phyloP scores from a whole-genome alignment of 768 basidiomycete species.

The Cystobasidium tubakii region DNA sequence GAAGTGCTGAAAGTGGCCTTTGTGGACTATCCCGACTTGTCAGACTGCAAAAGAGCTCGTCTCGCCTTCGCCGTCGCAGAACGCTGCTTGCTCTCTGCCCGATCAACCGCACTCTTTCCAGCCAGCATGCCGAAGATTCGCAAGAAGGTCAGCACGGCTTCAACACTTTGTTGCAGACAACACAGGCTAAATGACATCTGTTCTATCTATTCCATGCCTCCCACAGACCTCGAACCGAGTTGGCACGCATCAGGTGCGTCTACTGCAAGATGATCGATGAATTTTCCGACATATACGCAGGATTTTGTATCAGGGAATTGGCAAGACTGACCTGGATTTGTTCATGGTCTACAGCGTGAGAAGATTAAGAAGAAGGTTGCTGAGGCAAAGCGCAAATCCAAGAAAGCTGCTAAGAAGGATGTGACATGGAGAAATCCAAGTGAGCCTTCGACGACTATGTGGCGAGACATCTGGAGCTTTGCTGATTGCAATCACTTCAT shows the following conservation, averaged over 20 bases:
- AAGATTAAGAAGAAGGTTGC: conserved; percentile 47
- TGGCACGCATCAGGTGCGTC: conserved; percentile 16
- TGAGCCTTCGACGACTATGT: conserved; percentile 26
- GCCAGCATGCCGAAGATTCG: conserved; percentile 28
- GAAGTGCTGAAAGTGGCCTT: not conserved
- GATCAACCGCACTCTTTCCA: not conserved
- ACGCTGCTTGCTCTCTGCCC: conserved; percentile 2
- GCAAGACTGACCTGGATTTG: conserved; percentile 3
- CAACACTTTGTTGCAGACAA: not conserved
- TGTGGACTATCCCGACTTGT: not conserved
- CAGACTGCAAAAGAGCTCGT: not conserved
- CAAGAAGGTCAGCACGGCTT: conserved; percentile 29
- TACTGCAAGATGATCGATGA: conserved; percentile 1
- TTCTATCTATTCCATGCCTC: conserved; percentile 1
- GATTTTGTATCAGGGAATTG: not conserved
- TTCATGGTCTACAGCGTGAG: conserved; percentile 32
- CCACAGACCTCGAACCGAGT: conserved; percentile 37
- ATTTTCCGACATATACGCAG: not conserved
- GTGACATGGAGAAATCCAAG: conserved; percentile 53
- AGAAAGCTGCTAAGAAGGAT: conserved; percentile 51
- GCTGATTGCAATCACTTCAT: not conserved
- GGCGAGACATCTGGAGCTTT: not conserved
- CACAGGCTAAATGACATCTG: conserved; percentile 1
- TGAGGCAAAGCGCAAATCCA: conserved; percentile 50
- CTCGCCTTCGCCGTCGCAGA: not conserved